Base-by-base conservation (phyloP, 352 stramenopile genomes). In the Globisporangium abappressorium region DNA sequence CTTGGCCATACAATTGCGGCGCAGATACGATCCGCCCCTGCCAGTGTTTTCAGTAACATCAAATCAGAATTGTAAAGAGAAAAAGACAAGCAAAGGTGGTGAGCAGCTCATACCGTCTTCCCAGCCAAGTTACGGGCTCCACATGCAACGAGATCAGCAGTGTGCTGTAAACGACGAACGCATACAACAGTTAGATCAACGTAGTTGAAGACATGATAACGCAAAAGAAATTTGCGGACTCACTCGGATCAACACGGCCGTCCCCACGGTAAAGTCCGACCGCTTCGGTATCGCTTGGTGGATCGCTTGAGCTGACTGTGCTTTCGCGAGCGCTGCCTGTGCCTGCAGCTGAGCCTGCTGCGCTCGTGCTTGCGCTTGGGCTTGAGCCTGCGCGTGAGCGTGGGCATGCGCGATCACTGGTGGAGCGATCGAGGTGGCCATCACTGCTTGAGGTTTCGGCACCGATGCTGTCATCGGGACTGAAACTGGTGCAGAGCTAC, bases 1-100 rank as follows among this genome's bases (percentile, higher is more conserved):
- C 85, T 49, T 92, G 85, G 2, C 84, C 84, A 56, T 92, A 93
- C 33, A 93, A 73, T 67, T 92, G 85, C 20, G 83, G 83, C 5
- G 84, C 81, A 9, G 85, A 83, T 43, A 93, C 85, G 54, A 93
- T 91, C 18, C 82, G 79, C 26, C 85, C 85, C 64, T 82, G 36
- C 18, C 20, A 61, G 28, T 12, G 18, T 51, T 24, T 51, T 18
- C 22, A 51, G 18, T 7, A 51, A 51, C 18, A 51, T 24, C 43
- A 22, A n/a, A 51, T 51, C 43, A 51, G 43, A 22, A 5, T 24
- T 51, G 15, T 20, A 51, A 51, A n/a, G 18, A 0, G 43, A 5
- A n/a, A 43, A 7, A 62, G 2, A 49, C 12, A n/a, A 43, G 49
- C 1, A n/a, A 24, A 54, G 8, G 7, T 14, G 5, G 33, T 43